These are phyloP conservation scores for Xylaria curta DNA, from an alignment of 495 filamentous ascomycete genomes.

Conservation along the genomic window DNA sequence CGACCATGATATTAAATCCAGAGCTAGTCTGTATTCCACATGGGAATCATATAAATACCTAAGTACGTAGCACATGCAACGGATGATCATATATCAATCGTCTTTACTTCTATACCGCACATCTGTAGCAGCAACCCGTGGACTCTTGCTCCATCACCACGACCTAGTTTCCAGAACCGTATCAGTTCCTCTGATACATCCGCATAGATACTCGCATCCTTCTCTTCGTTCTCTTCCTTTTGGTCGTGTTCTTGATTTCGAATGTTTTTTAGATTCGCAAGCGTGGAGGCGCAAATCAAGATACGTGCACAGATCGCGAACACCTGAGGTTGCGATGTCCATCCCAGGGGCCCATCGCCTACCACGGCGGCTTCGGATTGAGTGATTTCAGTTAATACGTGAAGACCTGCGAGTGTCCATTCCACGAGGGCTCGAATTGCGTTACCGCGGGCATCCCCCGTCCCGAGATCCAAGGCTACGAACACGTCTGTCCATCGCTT, in stretches of 20 bases:
- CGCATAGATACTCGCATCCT: background rate
- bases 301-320: slow-evolving; percentile 72
- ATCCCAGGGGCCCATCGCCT: slow-evolving; percentile 71
- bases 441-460: background rate
- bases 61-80: background rate
- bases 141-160: slow-evolving; percentile 28
- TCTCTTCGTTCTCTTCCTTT: background rate
- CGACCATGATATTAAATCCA: too few relatives aligned
- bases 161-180: slow-evolving; percentile 38
- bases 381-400: slow-evolving; percentile 48
- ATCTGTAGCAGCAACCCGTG: slow-evolving; percentile 47
- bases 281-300: slow-evolving; percentile 53
- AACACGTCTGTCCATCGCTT: slow-evolving; percentile 66
- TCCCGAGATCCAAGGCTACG: slow-evolving; percentile 31
- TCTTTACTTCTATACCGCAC: slow-evolving; percentile 26
- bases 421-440: slow-evolving; percentile 28
- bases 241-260: background rate
- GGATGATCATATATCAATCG: background rate
- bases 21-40: too few relatives aligned
- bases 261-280: slow-evolving; percentile 16
- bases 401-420: slow-evolving; percentile 68
- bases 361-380: slow-evolving; percentile 40
- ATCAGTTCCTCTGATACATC: slow-evolving; percentile 36
- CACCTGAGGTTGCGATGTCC: slow-evolving; percentile 73
- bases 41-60: too few relatives aligned